Conservation (phyloP, 331 rosid species). For the Pyrus hybrid region DNA sequence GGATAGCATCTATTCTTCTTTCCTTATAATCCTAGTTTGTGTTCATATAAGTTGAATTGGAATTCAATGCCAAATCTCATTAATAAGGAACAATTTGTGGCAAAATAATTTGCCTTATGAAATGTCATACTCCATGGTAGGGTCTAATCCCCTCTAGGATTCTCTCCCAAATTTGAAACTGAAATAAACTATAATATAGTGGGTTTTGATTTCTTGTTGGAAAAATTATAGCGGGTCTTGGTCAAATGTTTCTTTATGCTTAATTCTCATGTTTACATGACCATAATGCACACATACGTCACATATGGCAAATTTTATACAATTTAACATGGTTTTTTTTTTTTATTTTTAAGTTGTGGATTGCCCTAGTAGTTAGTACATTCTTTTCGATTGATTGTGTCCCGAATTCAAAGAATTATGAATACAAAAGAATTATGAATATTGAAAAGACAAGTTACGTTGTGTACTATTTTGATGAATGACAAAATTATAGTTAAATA, state of each 20-base stretch:
- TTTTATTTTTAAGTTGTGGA: too few relatives aligned
- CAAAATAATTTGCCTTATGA: neutral
- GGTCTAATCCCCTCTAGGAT: neutral
- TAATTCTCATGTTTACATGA: too few relatives aligned
- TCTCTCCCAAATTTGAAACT: neutral
- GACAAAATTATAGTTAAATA: neutral
- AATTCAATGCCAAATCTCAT: neutral
- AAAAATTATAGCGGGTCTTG: neutral
- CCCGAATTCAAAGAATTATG: too few relatives aligned
- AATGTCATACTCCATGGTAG: neutral
- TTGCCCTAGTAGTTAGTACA: too few relatives aligned
- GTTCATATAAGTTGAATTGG: neutral
- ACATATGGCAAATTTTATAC: neutral
- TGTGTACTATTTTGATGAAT: too few relatives aligned
- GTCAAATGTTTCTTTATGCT: neutral
- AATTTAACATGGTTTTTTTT: too few relatives aligned
- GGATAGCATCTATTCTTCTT: neutral
- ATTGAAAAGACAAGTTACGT: neutral
- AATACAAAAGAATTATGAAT: neutral
- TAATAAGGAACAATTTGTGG: neutral
- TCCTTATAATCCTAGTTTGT: neutral
- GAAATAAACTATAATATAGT: neutral
- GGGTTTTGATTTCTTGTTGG: neutral
- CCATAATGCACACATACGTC: neutral
- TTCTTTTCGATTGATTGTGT: too few relatives aligned